Evolutionary conservation across 1,284 basidiomycete species (phyloP).

Genomic region (Grifola frondosa): DNA sequence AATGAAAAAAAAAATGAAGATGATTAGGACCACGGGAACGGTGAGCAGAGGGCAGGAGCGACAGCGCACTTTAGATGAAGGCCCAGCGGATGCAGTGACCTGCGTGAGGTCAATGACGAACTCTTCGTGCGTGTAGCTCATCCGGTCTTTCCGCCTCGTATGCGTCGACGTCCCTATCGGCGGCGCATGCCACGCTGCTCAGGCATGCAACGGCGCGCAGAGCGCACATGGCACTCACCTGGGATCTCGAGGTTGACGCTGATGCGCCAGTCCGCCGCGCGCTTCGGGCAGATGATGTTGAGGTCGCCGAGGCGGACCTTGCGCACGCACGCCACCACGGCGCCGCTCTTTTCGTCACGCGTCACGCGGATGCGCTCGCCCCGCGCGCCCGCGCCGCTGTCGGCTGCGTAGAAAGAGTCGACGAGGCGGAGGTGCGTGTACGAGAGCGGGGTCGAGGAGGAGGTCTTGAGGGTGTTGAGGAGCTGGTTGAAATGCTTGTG

Average conservation of each 20-base stretch:
- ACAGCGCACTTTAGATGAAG: conserved; percentile 48
- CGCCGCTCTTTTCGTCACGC: conserved; percentile 71
- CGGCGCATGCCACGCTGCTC: conserved; percentile 39
- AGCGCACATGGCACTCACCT: conserved; percentile 42
- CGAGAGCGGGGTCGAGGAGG: conserved; percentile 53
- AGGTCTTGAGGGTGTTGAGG: conserved; percentile 71
- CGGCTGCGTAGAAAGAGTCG: conserved; percentile 76
- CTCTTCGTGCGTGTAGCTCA: conserved; percentile 92
- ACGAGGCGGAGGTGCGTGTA: conserved; percentile 81
- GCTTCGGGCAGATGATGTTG: conserved; percentile 84
- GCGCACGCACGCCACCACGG: conserved; percentile 64
- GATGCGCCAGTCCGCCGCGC: conserved; percentile 87
- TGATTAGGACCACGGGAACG: conserved; percentile 5
- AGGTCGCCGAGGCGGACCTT: conserved; percentile 87
- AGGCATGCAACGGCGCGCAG: not conserved
- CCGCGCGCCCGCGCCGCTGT: conserved; percentile 45
- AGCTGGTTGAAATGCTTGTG: conserved; percentile 85
- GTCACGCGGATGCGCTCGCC: conserved; percentile 83
- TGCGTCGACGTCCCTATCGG: conserved; percentile 58
- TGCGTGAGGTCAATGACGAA: conserved; percentile 93
- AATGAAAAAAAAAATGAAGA: conserved; percentile 7
- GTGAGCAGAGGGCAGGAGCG: conserved; percentile 1
- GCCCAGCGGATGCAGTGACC: conserved; percentile 59
- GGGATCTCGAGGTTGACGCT: conserved; percentile 87
- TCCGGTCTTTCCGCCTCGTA: conserved; percentile 82